These are phyloP conservation scores for Xylaria sp. DNA, from an alignment of 2,329 filamentous ascomycete genomes.

Conservation along the genomic window DNA sequence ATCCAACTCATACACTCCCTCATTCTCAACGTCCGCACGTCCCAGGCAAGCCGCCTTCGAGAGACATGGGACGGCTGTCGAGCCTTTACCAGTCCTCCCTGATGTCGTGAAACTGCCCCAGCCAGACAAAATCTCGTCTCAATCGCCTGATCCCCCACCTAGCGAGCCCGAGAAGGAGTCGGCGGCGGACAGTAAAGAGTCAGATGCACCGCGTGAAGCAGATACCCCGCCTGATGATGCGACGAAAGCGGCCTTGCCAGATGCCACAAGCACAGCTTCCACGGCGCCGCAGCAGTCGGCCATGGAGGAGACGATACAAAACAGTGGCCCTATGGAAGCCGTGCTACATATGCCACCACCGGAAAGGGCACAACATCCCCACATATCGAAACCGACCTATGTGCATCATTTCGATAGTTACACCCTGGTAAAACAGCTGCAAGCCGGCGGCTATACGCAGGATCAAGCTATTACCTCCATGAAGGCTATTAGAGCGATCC, in stretches of 20 bases:
- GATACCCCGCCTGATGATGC: conserved; percentile 31
- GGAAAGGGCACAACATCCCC: conserved; percentile 57
- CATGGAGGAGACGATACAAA: conserved; percentile 54
- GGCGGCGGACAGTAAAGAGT: conserved; percentile 35
- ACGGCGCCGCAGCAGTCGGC: conserved; percentile 49
- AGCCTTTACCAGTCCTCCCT: conserved; percentile 57
- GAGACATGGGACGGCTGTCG: conserved; percentile 70
- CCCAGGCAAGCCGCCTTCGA: conserved; percentile 60
- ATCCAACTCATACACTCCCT: conserved; percentile 44
- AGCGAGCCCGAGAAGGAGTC: conserved; percentile 33
- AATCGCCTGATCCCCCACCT: conserved; percentile 30
- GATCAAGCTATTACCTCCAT: conserved; percentile 85
- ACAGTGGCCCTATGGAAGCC: conserved; percentile 62
- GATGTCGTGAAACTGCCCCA: conserved; percentile 47
- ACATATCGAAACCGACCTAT: conserved; percentile 80
- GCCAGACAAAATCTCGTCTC: conserved; percentile 37
- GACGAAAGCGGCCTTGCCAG: conserved; percentile 20
- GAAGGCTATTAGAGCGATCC: conserved; percentile 85
- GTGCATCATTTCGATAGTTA: conserved; percentile 98
- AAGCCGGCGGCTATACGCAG: conserved; percentile 75
- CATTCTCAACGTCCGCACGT: conserved; percentile 54
- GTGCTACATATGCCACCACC: conserved; percentile 57
- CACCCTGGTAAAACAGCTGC: conserved; percentile 83
- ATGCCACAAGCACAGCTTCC: conserved; percentile 31
- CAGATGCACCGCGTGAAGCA: conserved; percentile 29